Evolutionary conservation across 805 yeast genomes (phyloP).

Genomic region (Geotrichum ghanense): DNA sequence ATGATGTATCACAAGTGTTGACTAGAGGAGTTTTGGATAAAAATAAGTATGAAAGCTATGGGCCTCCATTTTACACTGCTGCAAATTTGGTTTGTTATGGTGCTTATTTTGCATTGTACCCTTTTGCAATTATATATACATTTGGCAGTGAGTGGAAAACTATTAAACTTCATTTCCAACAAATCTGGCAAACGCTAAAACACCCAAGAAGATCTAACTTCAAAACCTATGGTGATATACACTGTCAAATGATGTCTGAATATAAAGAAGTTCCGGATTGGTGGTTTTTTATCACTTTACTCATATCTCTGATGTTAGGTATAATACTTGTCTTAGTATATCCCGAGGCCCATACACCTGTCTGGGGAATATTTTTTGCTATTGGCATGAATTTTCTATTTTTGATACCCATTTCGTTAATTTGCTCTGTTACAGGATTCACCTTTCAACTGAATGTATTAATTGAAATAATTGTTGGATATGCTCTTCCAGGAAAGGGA

Average conservation of each 20-base stretch:
- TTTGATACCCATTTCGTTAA: constrained; percentile 49
- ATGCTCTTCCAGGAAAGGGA: constrained; percentile 52
- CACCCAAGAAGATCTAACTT: constrained; percentile 4
- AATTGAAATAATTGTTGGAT: constrained; percentile 54
- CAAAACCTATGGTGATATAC: constrained; percentile 27
- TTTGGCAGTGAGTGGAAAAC: constrained; percentile 33
- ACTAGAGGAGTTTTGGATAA: constrained; percentile 32
- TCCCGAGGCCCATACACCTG: constrained; percentile 16
- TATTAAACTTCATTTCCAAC: constrained; percentile 5
- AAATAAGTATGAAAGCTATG: constrained; percentile 34
- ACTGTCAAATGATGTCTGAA: constrained; percentile 11
- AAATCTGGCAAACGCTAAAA: constrained; percentile 9
- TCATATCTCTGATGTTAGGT: constrained; percentile 27
- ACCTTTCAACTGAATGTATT: constrained; percentile 50
- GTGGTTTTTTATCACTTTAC: constrained; percentile 43
- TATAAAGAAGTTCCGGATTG: constrained; percentile 61
- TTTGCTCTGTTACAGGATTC: constrained; percentile 49
- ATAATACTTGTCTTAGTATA: constrained; percentile 13
- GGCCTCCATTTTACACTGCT: constrained; percentile 50
- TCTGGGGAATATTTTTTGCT: constrained; percentile 53
- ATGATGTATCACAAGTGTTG: constrained; percentile 33
- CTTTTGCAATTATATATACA: constrained; percentile 41
- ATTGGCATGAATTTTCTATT: constrained; percentile 43
- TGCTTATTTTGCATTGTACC: constrained; percentile 39
- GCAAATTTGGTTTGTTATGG: constrained; percentile 44